phyloP scores from a whole-genome alignment of 371 early-diverging fungal species.

The Dichotomocladium elegans region DNA sequence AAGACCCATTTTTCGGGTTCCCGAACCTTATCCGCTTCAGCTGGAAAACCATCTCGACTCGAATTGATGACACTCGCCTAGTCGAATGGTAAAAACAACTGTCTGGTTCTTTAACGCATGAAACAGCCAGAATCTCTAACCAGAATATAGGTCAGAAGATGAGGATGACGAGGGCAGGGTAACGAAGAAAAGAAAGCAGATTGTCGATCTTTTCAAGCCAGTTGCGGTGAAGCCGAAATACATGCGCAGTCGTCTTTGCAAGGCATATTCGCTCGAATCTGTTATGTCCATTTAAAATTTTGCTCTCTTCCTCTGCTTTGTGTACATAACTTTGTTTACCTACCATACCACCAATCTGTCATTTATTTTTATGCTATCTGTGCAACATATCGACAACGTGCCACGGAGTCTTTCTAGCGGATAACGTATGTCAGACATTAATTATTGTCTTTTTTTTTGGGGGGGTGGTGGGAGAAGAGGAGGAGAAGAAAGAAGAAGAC shows the following conservation, averaged over 20 bases:
- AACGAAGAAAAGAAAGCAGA: slow-evolving; percentile 7
- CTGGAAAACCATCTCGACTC: slow-evolving; percentile 89
- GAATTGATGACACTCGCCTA: slow-evolving; percentile 53
- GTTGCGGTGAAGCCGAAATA: background rate
- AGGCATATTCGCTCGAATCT: slow-evolving; percentile 9
- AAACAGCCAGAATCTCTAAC: background rate
- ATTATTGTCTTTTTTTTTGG: background rate
- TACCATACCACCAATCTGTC: background rate
- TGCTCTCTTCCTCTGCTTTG: background rate
- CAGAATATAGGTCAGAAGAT: slow-evolving; percentile 21
- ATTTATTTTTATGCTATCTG: background rate
- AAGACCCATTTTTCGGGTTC: slow-evolving; percentile 91
- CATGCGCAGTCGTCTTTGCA: slow-evolving; percentile 5
- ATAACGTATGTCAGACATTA: too few relatives aligned
- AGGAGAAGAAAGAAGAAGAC: background rate
- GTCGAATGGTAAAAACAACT: slow-evolving; percentile 45
- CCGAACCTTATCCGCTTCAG: slow-evolving; percentile 92
- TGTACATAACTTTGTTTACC: background rate
- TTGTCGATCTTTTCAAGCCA: background rate
- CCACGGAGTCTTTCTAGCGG: too few relatives aligned
- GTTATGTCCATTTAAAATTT: background rate
- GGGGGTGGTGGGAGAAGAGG: background rate
- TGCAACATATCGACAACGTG: slow-evolving; percentile 12
- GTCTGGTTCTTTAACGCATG: background rate
- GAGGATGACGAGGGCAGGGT: slow-evolving; percentile 16